These are phyloP conservation scores for Balamuthia mandrillaris DNA, from an alignment of 208 protist species.

Conservation along the genomic window DNA sequence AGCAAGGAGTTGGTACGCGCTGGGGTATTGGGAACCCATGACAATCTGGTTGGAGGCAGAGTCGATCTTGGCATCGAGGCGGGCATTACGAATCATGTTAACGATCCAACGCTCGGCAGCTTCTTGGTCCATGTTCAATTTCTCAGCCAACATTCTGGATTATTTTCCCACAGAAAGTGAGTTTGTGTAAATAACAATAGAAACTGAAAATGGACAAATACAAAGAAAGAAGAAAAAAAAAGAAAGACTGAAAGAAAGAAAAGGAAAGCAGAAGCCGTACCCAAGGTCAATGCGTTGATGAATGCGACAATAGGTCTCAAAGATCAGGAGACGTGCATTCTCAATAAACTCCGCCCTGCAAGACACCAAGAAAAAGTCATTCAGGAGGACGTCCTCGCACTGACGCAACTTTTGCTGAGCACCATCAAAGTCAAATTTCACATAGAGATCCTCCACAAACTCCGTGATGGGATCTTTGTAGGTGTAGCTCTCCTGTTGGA, in stretches of 20 bases:
- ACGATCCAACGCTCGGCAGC: constrained; percentile 79
- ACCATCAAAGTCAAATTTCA: constrained; percentile 76
- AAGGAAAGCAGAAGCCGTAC: too few species aligned
- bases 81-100: constrained; percentile 73
- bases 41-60: constrained; percentile 63
- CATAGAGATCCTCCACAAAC: constrained; percentile 68
- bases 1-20: constrained; percentile 39
- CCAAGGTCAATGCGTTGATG: constrained; percentile 71
- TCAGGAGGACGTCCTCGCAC: constrained; percentile 62
- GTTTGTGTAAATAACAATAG: too few species aligned
- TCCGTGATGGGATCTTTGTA: constrained; percentile 72
- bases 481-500: constrained; percentile 67
- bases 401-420: constrained; percentile 65
- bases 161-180: too few species aligned
- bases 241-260: too few species aligned
- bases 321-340: constrained; percentile 70
- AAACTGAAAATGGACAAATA: too few species aligned
- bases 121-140: constrained; percentile 65
- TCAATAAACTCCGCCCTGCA: constrained; percentile 69
- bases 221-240: too few species aligned
- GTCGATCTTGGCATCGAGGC: constrained; percentile 73
- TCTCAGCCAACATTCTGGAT: constrained; percentile 68
- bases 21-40: constrained; percentile 65
- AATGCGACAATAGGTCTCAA: constrained; percentile 77
- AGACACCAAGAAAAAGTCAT: constrained; percentile 70